Percentiles rank a stretch among this genome's conserved stretches.
Conservation (phyloP, 2,329 filamentous ascomycete genomes). For the Monosporascus ibericus region DNA sequence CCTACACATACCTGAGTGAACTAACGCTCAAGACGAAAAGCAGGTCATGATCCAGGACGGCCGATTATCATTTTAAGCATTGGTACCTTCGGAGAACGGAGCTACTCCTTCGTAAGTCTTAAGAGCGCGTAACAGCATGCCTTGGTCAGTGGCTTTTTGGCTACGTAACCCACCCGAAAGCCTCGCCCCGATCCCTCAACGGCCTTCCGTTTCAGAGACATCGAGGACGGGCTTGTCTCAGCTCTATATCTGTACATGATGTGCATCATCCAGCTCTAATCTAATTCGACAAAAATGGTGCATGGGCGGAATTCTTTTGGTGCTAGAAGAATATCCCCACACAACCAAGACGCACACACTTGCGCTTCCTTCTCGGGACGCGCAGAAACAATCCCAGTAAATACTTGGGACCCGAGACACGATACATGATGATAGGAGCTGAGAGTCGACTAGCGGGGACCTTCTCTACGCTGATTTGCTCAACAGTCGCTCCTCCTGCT, state of each 20-base stretch:
- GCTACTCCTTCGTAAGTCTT: not conserved
- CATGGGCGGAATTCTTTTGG: slow-evolving; percentile 32
- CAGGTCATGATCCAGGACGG: not conserved
- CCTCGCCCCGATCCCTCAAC: not conserved
- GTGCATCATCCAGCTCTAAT: slow-evolving; percentile 3
- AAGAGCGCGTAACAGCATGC: not conserved
- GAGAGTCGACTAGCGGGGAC: not conserved
- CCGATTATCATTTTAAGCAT: not conserved
- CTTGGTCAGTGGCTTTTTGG: not conserved
- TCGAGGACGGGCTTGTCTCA: slow-evolving; percentile 1
- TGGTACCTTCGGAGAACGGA: not conserved
- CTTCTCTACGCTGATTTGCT: not conserved
- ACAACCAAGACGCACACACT: not conserved
- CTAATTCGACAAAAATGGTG: slow-evolving; percentile 22
- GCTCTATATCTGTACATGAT: not conserved
- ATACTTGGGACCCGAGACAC: not conserved
- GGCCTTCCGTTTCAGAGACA: not conserved
- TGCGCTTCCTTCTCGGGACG: not conserved
- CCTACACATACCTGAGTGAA: too few relatives aligned
- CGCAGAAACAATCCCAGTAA: not conserved
- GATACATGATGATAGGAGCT: not conserved
- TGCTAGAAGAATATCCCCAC: slow-evolving; percentile 16
- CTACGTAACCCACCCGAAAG: not conserved
- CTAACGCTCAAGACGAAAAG: not conserved
- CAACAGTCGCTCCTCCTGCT: not conserved